Conservation (phyloP, 1,139 yeast genomes). For the Lizanozyma gosingica region DNA sequence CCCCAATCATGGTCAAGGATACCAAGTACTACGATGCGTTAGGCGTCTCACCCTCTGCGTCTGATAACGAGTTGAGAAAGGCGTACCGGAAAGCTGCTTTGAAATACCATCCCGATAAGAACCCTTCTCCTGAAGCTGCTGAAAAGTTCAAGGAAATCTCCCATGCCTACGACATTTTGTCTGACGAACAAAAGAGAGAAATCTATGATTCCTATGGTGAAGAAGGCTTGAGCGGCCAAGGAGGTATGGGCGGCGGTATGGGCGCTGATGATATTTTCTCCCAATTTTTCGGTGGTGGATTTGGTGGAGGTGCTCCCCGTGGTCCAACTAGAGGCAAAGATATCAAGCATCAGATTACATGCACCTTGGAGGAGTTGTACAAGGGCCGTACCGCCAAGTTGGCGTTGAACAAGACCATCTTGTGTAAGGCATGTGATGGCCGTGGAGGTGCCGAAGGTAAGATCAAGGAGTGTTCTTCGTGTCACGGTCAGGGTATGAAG, state of each 20-base stretch:
- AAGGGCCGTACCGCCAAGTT: slow-evolving; percentile 92
- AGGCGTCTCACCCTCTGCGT: slow-evolving; percentile 74
- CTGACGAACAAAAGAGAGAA: slow-evolving; percentile 84
- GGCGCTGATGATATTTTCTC: slow-evolving; percentile 88
- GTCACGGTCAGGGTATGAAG: slow-evolving; percentile 88
- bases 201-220: slow-evolving; percentile 86
- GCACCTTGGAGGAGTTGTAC: slow-evolving; percentile 86
- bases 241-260: slow-evolving; percentile 60
- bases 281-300: slow-evolving; percentile 81
- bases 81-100: slow-evolving; percentile 92
- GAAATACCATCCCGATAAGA: slow-evolving; percentile 94
- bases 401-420: slow-evolving; percentile 84
- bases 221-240: slow-evolving; percentile 79
- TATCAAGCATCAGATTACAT: slow-evolving; percentile 79
- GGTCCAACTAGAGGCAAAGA: slow-evolving; percentile 91
- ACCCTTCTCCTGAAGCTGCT: slow-evolving; percentile 81
- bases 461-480: slow-evolving; percentile 76
- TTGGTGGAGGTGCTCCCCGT: slow-evolving; percentile 55
- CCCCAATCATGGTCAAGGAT: slow-evolving; percentile 76
- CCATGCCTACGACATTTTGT: slow-evolving; percentile 80
- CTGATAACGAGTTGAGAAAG: slow-evolving; percentile 80
- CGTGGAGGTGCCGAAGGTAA: slow-evolving; percentile 93
- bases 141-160: slow-evolving; percentile 92
- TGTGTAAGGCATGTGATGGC: slow-evolving; percentile 87
- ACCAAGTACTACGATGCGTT: slow-evolving; percentile 79